Conservation (phyloP, 768 basidiomycete species). For the Fomitopsis serialis region DNA sequence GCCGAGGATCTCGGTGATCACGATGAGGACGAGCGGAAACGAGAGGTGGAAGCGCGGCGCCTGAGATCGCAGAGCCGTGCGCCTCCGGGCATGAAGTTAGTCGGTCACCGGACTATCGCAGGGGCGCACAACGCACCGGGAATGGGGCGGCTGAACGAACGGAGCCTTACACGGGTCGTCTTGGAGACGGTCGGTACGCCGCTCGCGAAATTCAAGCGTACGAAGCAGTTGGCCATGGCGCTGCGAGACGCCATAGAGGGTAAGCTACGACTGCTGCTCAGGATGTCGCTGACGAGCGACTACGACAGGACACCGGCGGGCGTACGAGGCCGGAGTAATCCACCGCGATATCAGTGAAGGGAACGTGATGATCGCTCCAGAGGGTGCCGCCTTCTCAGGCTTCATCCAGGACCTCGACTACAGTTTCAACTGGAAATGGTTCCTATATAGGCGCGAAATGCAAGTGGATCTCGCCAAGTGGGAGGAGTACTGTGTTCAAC, state of each 20-base stretch:
- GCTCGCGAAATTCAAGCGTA: constrained; percentile 2
- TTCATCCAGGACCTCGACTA: constrained; percentile 6
- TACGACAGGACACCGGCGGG: too few species aligned
- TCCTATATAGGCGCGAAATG: background rate
- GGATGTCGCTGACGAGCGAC: background rate
- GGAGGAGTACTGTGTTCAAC: background rate
- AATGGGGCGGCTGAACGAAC: background rate
- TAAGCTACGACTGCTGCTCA: background rate
- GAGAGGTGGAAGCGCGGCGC: background rate
- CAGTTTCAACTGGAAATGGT: background rate
- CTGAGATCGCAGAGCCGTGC: too few species aligned
- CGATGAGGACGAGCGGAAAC: too few species aligned
- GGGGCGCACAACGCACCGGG: background rate
- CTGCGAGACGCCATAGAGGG: constrained; percentile 10
- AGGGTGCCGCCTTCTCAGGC: background rate
- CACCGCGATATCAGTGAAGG: constrained; percentile 14
- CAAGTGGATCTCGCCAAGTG: background rate
- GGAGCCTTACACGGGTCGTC: constrained; percentile 9
- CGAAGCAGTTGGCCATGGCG: constrained; percentile 7
- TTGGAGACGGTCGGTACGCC: constrained; percentile 8
- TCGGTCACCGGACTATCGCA: constrained; percentile 5
- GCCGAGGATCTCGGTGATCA: too few species aligned
- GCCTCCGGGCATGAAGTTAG: too few species aligned
- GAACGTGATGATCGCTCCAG: constrained; percentile 14
- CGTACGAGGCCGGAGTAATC: constrained; percentile 7